A percentile compares a stretch with the other conserved stretches of the same genome.
Conservation (phyloP, 257 asterid species). For the Rehmannia glutinosa region DNA sequence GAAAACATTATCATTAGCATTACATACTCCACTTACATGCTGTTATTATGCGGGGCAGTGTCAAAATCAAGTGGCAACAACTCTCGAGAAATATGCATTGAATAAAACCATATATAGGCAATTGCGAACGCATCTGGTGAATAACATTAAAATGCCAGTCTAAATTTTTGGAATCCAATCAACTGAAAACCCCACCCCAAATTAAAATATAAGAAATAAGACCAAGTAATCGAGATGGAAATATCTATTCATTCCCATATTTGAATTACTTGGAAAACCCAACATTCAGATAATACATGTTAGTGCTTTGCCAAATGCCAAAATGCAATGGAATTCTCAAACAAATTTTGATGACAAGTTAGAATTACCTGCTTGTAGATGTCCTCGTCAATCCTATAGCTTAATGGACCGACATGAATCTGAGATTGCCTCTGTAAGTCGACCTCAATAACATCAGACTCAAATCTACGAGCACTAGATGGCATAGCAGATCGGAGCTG, state of each 20-base stretch:
- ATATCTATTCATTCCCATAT: not conserved
- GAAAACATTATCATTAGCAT: not conserved
- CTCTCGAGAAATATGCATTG: too few species aligned
- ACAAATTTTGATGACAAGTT: not conserved
- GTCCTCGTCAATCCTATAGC: constrained; percentile 56
- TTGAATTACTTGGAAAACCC: not conserved
- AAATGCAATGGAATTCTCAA: not conserved
- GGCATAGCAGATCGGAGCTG: constrained; percentile 71
- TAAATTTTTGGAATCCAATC: too few species aligned
- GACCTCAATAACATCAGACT: constrained; percentile 71
- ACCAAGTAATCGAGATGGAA: not conserved
- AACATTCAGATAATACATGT: not conserved
- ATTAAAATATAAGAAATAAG: not conserved
- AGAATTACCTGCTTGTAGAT: constrained; percentile 70
- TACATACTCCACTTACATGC: too few species aligned
- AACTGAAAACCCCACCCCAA: not conserved
- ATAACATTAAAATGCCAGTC: too few species aligned
- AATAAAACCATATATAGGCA: too few species aligned
- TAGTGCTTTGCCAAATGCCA: too few species aligned
- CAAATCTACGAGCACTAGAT: constrained; percentile 50
- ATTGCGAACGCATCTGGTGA: too few species aligned
- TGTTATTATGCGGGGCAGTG: too few species aligned
- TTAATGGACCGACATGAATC: constrained; percentile 76
- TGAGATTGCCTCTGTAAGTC: constrained; percentile 68
- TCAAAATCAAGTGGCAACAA: too few species aligned